Conservation (phyloP, 2,329 filamentous ascomycete genomes). For the Cladorrhinum sp. region DNA sequence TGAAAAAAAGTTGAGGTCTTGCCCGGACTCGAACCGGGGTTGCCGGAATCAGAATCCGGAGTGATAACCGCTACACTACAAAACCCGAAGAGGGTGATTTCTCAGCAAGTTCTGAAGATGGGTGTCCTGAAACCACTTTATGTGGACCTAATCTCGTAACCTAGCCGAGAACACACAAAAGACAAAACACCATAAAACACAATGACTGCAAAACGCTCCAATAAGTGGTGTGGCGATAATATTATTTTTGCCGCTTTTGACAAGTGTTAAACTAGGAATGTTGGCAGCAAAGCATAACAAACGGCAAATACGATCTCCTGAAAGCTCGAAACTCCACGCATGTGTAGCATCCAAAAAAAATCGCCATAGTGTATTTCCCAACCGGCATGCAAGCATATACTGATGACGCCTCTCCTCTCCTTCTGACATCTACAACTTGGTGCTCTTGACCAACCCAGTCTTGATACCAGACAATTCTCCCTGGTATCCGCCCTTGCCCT, state of each 20-base stretch:
- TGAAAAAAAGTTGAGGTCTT: constrained; percentile 19
- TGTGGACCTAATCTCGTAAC: too few species aligned
- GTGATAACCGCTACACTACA: constrained; percentile 27
- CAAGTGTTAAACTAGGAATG: too few species aligned
- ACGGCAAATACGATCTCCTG: too few species aligned
- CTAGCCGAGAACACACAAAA: too few species aligned
- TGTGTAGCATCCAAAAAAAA: not conserved
- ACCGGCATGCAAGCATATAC: not conserved
- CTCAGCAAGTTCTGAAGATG: too few species aligned
- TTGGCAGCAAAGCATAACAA: too few species aligned
- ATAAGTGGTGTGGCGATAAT: too few species aligned
- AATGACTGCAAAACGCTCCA: too few species aligned
- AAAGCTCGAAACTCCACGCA: too few species aligned
- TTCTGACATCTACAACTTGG: constrained; percentile 64
- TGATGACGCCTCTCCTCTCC: not conserved
- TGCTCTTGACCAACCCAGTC: constrained; percentile 85
- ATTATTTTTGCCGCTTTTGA: too few species aligned
- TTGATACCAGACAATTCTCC: constrained; percentile 97
- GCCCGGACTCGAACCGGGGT: constrained; percentile 26
- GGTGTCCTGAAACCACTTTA: too few species aligned
- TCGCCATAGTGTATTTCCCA: not conserved
- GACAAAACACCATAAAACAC: too few species aligned
- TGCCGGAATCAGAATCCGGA: constrained; percentile 26
- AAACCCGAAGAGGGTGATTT: constrained; percentile 15
- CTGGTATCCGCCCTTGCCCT: constrained; percentile 79